Evolutionary conservation across 2,329 filamentous ascomycete genomes (phyloP).

Genomic region (Colletotrichum shisoi): DNA sequence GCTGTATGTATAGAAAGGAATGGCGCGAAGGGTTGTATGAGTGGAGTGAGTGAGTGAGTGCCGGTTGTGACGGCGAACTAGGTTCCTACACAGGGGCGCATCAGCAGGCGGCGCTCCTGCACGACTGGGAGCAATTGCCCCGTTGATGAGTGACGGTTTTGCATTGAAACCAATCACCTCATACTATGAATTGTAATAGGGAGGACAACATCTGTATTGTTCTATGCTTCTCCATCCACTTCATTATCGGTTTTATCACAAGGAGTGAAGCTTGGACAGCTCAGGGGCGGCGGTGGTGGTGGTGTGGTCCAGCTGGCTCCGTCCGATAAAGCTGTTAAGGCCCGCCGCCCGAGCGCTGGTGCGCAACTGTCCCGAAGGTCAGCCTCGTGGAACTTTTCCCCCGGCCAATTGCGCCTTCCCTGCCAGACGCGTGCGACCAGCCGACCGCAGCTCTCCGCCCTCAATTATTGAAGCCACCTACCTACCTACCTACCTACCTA

Average conservation of each 20-base stretch:
- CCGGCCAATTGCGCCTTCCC: constrained; percentile 30
- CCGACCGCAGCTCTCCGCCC: constrained; percentile 20
- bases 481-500: no score
- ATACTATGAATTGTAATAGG: constrained; percentile 37
- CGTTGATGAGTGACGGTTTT: constrained; percentile 35
- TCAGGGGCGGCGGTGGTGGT: not conserved
- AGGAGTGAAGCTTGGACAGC: not conserved
- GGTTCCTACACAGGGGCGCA: constrained; percentile 27
- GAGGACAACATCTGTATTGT: constrained; percentile 24
- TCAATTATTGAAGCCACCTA: not conserved
- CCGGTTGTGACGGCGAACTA: constrained; percentile 31
- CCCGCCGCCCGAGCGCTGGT: constrained; percentile 24
- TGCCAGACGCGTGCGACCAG: constrained; percentile 27
- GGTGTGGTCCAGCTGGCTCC: not conserved
- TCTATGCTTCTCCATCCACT: constrained; percentile 13
- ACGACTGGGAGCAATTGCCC: constrained; percentile 25
- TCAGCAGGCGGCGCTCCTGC: constrained; percentile 23
- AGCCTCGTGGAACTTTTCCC: constrained; percentile 40
- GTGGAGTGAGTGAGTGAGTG: constrained; percentile 26
- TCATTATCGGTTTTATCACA: no score
- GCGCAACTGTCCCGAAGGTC: constrained; percentile 29
- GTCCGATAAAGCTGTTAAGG: constrained; percentile 37
- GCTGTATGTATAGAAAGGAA: constrained; percentile 34
- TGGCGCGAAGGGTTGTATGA: constrained; percentile 7
- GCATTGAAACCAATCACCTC: constrained; percentile 35